Conservation (phyloP, 1,284 basidiomycete species). For the Gomphus sp. region DNA sequence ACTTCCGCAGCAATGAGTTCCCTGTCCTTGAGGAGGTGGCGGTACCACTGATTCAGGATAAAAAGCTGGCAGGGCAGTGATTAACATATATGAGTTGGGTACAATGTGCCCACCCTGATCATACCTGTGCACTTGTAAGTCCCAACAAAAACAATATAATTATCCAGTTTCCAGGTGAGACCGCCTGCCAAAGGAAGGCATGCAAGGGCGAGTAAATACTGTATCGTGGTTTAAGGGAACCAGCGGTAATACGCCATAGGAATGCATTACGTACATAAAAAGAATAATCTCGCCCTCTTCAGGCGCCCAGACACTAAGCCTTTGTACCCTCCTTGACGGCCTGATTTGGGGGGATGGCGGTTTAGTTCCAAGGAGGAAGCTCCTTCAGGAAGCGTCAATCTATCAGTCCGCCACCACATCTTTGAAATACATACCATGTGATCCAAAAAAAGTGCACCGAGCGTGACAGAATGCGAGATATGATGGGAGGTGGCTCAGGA, state of each 20-base stretch:
- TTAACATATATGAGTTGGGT: slow-evolving; percentile 12
- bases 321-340: slow-evolving; percentile 47
- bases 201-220: slow-evolving; percentile 71
- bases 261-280: slow-evolving; percentile 30
- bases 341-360: slow-evolving; percentile 36
- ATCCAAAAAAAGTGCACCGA: slow-evolving; percentile 9
- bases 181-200: slow-evolving; percentile 61
- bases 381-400: slow-evolving; percentile 30
- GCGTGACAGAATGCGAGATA: slow-evolving; percentile 23
- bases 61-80: slow-evolving; percentile 2
- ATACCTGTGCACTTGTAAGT: slow-evolving; percentile 51
- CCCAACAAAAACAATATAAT: slow-evolving; percentile 57
- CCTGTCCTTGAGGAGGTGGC: slow-evolving; percentile 51
- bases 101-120: background rate
- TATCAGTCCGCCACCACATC: slow-evolving; percentile 7
- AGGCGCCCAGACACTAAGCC: slow-evolving; percentile 71
- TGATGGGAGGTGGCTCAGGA: slow-evolving; percentile 28
- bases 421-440: background rate
- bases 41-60: slow-evolving; percentile 29
- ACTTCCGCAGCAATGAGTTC: slow-evolving; percentile 72
- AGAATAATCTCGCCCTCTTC: slow-evolving; percentile 60
- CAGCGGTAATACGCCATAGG: background rate
- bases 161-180: slow-evolving; percentile 66
- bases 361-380: slow-evolving; percentile 59
- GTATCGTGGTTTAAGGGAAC: background rate